phyloP scores from a whole-genome alignment of 495 filamentous ascomycete species.

The Ascodesmis nigricans region DNA sequence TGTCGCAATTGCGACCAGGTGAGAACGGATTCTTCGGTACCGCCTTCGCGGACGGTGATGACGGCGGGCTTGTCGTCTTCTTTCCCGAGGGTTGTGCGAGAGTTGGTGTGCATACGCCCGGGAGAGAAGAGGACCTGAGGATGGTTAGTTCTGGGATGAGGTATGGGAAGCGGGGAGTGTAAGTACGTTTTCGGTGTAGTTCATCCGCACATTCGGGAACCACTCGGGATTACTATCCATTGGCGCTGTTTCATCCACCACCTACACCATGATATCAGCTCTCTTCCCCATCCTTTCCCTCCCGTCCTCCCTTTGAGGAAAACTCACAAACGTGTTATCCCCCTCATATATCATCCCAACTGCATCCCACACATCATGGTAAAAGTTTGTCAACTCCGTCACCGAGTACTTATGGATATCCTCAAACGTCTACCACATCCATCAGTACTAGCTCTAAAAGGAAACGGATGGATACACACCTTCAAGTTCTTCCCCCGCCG shows the following conservation, averaged over 20 bases:
- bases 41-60: conserved; percentile 53
- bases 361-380: conserved; percentile 34
- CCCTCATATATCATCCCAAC: conserved; percentile 40
- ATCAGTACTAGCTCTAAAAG: conserved; percentile 1
- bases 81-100: conserved; percentile 31
- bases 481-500: conserved; percentile 26
- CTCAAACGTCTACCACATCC: conserved; percentile 30
- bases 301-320: not conserved
- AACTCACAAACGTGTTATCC: conserved; percentile 23
- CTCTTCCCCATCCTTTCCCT: not conserved
- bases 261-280: conserved; percentile 11
- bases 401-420: conserved; percentile 45
- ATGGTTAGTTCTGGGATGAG: not conserved
- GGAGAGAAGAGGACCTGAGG: conserved; percentile 8
- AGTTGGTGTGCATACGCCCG: conserved; percentile 16
- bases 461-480: conserved; percentile 18
- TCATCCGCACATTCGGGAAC: conserved; percentile 42
- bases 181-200: conserved; percentile 43
- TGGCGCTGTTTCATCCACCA: conserved; percentile 43
- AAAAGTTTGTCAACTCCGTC: conserved; percentile 40
- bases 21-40: conserved; percentile 30
- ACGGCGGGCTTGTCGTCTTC: conserved; percentile 45
- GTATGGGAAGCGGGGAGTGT: conserved; percentile 24
- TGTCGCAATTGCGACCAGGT: conserved; percentile 42
- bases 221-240: conserved; percentile 48